These are phyloP conservation scores for Kandelia obovata DNA, from an alignment of 345 rosid species.

Conservation along the genomic window DNA sequence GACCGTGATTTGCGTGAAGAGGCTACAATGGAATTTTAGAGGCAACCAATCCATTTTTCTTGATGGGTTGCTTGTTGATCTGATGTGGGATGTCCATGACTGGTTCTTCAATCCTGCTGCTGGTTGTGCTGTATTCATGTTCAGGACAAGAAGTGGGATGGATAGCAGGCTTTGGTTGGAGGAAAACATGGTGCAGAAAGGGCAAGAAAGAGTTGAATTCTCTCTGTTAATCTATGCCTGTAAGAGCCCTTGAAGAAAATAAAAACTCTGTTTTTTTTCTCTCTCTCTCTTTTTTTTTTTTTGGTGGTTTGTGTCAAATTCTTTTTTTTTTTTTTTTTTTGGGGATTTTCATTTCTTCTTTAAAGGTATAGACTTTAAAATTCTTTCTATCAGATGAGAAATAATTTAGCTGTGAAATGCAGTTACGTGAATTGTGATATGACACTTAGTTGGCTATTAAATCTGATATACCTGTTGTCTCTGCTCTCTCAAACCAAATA, in stretches of 20 bases:
- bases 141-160: constrained; percentile 71
- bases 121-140: constrained; percentile 83
- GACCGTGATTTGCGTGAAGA: constrained; percentile 68
- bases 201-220: constrained; percentile 63
- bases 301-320: neutral
- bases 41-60: constrained; percentile 85
- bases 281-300: neutral
- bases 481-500: no score
- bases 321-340: neutral
- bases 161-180: constrained; percentile 72
- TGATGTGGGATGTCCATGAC: constrained; percentile 94
- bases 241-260: constrained; percentile 40
- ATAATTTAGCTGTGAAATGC: constrained; percentile 21
- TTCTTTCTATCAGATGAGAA: constrained; percentile 28
- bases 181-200: constrained; percentile 55
- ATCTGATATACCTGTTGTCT: neutral
- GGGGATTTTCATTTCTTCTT: constrained; percentile 23
- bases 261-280: constrained; percentile 1
- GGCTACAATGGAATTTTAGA: constrained; percentile 87
- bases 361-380: constrained; percentile 34
- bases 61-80: constrained; percentile 74
- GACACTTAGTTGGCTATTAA: neutral
- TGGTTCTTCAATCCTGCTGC: constrained; percentile 68
- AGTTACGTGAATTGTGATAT: constrained; percentile 21
- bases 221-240: constrained; percentile 74